Conservation (phyloP, 257 asterid genomes). For the Nicotiana attenuata region DNA sequence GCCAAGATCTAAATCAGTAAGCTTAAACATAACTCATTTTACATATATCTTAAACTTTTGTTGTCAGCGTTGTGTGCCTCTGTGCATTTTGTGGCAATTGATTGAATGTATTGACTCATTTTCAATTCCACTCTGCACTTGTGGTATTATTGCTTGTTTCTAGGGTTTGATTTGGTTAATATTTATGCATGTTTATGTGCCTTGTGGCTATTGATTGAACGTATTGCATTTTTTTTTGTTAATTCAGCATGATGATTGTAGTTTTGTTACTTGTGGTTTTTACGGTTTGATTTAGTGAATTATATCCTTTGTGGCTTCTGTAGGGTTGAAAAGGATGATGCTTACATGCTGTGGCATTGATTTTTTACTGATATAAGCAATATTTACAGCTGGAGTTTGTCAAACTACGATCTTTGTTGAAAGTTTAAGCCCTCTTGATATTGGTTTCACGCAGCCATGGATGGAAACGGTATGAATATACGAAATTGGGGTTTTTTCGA, state of each 20-base stretch:
- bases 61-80: neutral
- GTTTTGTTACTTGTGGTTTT: neutral
- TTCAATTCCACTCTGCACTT: neutral
- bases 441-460: conserved; percentile 40
- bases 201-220: neutral
- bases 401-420: conserved; percentile 17
- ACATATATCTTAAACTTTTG: neutral
- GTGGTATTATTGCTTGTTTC: neutral
- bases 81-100: neutral
- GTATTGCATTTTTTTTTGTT: neutral
- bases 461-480: conserved; percentile 42
- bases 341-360: conserved; percentile 13
- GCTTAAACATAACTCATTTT: neutral
- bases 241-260: neutral
- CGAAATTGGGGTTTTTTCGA: conserved; percentile 55
- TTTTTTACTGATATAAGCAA: conserved; percentile 9
- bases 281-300: neutral
- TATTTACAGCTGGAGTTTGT: conserved; percentile 9
- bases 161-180: neutral
- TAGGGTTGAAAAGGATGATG: conserved; percentile 17
- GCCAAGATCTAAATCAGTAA: neutral
- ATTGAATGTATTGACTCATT: neutral
- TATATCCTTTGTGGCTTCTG: conserved; percentile 13
- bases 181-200: neutral
- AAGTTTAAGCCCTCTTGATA: neutral